Evolutionary conservation across 352 stramenopile species (phyloP).

Genomic region (Phytophthora sojae): DNA sequence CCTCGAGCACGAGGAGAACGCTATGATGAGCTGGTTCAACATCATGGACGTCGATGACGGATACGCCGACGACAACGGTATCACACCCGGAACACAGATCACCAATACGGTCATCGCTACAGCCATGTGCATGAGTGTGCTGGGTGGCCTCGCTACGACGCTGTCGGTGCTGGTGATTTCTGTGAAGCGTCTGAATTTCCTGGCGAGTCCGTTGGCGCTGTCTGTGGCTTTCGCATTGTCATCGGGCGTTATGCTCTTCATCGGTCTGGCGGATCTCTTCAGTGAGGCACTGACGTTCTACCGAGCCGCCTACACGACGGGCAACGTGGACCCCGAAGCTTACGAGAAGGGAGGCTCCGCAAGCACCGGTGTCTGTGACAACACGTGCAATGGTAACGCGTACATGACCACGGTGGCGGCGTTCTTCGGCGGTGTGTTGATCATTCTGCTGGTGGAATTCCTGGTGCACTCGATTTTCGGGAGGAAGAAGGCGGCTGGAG

Average conservation of each 20-base stretch:
- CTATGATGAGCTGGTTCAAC: slow-evolving; percentile 84
- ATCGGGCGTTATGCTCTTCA: slow-evolving; percentile 82
- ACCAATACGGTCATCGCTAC: slow-evolving; percentile 57
- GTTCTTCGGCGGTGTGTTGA: slow-evolving; percentile 66
- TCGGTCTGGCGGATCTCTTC: slow-evolving; percentile 68
- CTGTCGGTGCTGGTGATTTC: slow-evolving; percentile 69
- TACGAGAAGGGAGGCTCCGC: slow-evolving; percentile 66
- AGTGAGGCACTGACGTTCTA: slow-evolving; percentile 61
- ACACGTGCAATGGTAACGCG: slow-evolving; percentile 63
- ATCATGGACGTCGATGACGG: slow-evolving; percentile 57
- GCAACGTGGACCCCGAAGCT: slow-evolving; percentile 59
- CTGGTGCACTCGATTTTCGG: slow-evolving; percentile 64
- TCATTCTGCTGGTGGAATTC: slow-evolving; percentile 75
- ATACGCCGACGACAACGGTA: slow-evolving; percentile 49
- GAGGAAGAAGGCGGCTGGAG: slow-evolving; percentile 18
- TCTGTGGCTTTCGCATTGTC: slow-evolving; percentile 72
- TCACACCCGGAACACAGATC: slow-evolving; percentile 43
- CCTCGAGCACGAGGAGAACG: slow-evolving; percentile 81
- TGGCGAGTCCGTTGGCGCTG: slow-evolving; percentile 73
- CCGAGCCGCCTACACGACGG: slow-evolving; percentile 58
- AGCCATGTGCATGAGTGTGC: slow-evolving; percentile 76
- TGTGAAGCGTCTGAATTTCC: slow-evolving; percentile 51
- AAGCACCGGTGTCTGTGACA: slow-evolving; percentile 56
- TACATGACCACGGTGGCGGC: slow-evolving; percentile 51
- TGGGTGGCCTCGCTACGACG: slow-evolving; percentile 69